Evolutionary conservation across 2,329 filamentous ascomycete species (phyloP).

Genomic region (Xylariaceae sp.): DNA sequence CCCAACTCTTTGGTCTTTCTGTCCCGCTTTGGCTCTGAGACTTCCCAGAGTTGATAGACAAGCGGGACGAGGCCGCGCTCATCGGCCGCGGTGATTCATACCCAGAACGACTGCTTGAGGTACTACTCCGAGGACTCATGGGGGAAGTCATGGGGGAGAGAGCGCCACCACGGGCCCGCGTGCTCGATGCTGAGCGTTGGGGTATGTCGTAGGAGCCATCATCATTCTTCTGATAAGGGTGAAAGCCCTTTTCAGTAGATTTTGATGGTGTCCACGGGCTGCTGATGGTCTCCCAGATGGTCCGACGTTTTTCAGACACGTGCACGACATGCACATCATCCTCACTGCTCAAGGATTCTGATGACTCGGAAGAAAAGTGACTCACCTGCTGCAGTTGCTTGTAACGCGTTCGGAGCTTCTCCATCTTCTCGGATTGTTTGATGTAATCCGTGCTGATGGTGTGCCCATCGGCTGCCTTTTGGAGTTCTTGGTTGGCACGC

Average conservation of each 20-base stretch:
- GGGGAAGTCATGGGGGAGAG: background rate
- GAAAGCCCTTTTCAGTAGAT: slow-evolving; percentile 13
- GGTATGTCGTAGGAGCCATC: slow-evolving; percentile 17
- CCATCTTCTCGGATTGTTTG: slow-evolving; percentile 48
- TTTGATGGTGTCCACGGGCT: slow-evolving; percentile 12
- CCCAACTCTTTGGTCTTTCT: slow-evolving; percentile 16
- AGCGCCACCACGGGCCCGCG: slow-evolving; percentile 2
- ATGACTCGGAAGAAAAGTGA: slow-evolving; percentile 19
- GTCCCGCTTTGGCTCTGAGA: background rate
- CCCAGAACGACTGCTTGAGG: slow-evolving; percentile 2
- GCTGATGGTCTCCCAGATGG: slow-evolving; percentile 21
- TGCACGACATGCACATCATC: slow-evolving; percentile 18
- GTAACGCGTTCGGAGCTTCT: slow-evolving; percentile 53
- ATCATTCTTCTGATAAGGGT: slow-evolving; percentile 15
- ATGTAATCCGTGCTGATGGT: slow-evolving; percentile 30
- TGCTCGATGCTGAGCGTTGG: slow-evolving; percentile 11
- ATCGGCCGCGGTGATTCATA: slow-evolving; percentile 6
- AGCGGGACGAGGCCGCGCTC: background rate
- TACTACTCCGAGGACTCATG: background rate
- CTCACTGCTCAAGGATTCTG: slow-evolving; percentile 8
- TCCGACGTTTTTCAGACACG: slow-evolving; percentile 21
- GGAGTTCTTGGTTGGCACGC: slow-evolving; percentile 39
- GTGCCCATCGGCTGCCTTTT: slow-evolving; percentile 32
- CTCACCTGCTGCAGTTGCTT: slow-evolving; percentile 58
- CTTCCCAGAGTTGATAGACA: background rate